Base-by-base conservation (phyloP, 768 basidiomycete species). In the Lactarius pseudohatsudake region DNA sequence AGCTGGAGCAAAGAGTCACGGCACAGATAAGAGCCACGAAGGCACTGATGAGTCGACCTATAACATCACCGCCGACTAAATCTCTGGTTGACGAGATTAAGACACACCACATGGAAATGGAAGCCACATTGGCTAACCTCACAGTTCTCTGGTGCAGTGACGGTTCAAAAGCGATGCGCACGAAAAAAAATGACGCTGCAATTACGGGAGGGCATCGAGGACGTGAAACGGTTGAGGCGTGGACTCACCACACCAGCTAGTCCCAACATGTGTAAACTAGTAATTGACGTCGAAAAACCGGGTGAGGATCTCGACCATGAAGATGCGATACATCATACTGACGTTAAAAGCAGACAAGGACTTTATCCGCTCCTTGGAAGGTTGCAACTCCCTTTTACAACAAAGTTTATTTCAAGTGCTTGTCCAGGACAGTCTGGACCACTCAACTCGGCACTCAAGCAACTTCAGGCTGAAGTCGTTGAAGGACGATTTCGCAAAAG, bases 401-500 rank as follows among this genome's bases (percentile, higher is more conserved):
- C 6, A 22, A 61, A 61, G 60, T 18, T 22, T 61, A 22, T 50
- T 61, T 22, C 32, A 53, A 54, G 34, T 61, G n/a, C 47, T 61
- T 38, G 50, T 40, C 50, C n/a, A 36, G 6, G 34, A 61, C 60
- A 61, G 32, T 40, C 47, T 50, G 45, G 28, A 53, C 45, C 30
- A 61, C 32, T n/a, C 45, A 10, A 61, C 32, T 36, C 36, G 10
- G 36, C 9, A 13, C 5, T 50, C 43, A 47, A 53, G 47, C 60
- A 61, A 61, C 26, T 20, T 38, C 36, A 53, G 34, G 47, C 50
- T 61, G 5, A 50, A 28, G 34, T 36, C 36, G 6, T 26, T 61
- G n/a, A 61, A 61, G 34, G 36, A 40, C 2, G 9, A 36, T 10
- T 61, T 53, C 3, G 13, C 3, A 32, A 54, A 54, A 15, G 38